Conservation (phyloP, 208 protist species). For the Trypanosomatidae sp. region DNA sequence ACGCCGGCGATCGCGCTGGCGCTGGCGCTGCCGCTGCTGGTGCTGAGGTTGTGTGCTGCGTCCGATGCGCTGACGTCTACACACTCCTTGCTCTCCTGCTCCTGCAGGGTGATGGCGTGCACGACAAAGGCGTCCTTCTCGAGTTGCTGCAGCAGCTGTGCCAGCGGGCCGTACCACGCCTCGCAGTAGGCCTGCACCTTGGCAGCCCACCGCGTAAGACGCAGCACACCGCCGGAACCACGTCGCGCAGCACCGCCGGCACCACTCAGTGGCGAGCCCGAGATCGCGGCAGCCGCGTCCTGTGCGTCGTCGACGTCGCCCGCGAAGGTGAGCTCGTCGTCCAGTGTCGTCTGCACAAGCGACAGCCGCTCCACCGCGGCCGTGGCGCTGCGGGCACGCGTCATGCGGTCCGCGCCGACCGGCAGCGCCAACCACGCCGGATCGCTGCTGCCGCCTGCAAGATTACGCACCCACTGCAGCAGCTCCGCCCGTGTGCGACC, state of each 20-base stretch:
- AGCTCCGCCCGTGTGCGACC: conserved; percentile 61
- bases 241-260: no score
- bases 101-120: conserved; percentile 29
- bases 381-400: conserved; percentile 57
- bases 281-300: neutral
- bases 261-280: neutral
- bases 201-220: conserved; percentile 42
- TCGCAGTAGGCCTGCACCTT: conserved; percentile 51
- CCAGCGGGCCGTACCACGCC: conserved; percentile 33
- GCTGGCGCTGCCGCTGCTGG: neutral
- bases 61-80: neutral
- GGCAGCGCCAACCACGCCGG: conserved; percentile 95
- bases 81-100: conserved; percentile 16
- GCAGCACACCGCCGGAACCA: conserved; percentile 9
- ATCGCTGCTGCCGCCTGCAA: conserved; percentile 77
- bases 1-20: neutral
- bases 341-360: conserved; percentile 52
- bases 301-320: neutral
- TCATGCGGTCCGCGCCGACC: conserved; percentile 82
- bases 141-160: conserved; percentile 16
- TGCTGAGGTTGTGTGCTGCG: no score
- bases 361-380: conserved; percentile 67
- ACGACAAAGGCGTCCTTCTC: conserved; percentile 34
- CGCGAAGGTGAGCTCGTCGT: conserved; percentile 45
- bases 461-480: conserved; percentile 77